These are phyloP conservation scores for Magnusiomyces sp. DNA, from an alignment of 1,139 yeast genomes.

Conservation along the genomic window DNA sequence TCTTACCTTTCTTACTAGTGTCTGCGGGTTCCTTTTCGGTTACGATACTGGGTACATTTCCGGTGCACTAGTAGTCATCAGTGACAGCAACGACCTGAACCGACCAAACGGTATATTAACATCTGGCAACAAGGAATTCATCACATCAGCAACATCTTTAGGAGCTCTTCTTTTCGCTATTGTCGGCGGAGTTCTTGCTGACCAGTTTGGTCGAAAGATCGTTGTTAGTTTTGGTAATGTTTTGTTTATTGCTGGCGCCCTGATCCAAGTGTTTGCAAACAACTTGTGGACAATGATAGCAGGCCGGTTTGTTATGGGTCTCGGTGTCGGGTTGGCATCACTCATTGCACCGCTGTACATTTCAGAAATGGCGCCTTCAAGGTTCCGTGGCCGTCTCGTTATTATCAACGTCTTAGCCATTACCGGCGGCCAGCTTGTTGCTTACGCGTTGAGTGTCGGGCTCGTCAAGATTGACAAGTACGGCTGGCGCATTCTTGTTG, in stretches of 20 bases:
- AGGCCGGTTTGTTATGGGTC: conserved; percentile 88
- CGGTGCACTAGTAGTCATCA: conserved; percentile 78
- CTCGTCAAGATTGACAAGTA: conserved; percentile 55
- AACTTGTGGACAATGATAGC: conserved; percentile 85
- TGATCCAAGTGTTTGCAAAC: conserved; percentile 69
- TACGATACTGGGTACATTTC: conserved; percentile 96
- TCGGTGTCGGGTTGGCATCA: conserved; percentile 93
- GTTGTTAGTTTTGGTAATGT: conserved; percentile 73
- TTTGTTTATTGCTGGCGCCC: conserved; percentile 74
- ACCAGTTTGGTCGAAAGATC: conserved; percentile 71
- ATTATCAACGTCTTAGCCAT: conserved; percentile 58
- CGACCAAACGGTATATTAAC: conserved; percentile 39
- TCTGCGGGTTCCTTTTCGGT: conserved; percentile 94
- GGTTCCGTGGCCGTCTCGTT: conserved; percentile 70
- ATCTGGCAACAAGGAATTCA: conserved; percentile 73
- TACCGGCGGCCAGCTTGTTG: conserved; percentile 87
- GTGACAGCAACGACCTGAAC: conserved; percentile 53
- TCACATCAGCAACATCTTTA: conserved; percentile 90
- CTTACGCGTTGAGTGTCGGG: conserved; percentile 92
- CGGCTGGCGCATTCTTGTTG: conserved; percentile 95
- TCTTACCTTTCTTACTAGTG: conserved; percentile 71
- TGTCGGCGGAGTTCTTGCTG: conserved; percentile 73
- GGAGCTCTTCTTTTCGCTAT: conserved; percentile 82
- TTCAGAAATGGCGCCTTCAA: conserved; percentile 85
- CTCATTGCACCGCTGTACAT: conserved; percentile 85